Base-by-base conservation (phyloP, 306 rosid genomes). In the Quillaja saponaria region DNA sequence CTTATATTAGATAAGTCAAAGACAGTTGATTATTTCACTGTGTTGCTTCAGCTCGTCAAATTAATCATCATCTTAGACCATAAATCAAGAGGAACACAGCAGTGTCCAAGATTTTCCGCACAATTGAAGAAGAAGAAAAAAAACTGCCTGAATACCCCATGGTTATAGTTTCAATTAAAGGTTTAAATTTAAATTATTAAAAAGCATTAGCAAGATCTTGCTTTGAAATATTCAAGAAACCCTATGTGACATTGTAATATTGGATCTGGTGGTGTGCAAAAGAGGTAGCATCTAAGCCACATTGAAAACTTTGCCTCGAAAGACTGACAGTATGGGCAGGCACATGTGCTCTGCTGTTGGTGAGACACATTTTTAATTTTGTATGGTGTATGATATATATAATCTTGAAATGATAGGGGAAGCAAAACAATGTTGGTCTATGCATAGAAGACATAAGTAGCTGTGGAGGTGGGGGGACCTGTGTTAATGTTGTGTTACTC, bases 301-400 rank as follows among this genome's bases (percentile, higher is more conserved):
- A 42, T 37, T 14, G 25, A 65, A 52, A 17, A 20, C 21, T 53
- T n/a, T 4, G 3, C 62, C 39, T 71, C 3, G 41, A 54, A 67
- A 69, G 67, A 68, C 68, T 75, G 58, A 46, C 13, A 38, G 83
- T 57, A 78, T 82, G 95, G 89, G 89, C 77, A 57, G 58, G 68
- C 86, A 82, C 91, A 80, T 87, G 95, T n/a, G n/a, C n/a, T n/a
- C 42, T 41, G 19, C n/a, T 76, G 81, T 74, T 75, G 78, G 78
- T 57, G 64, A 57, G 76, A 74, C 60, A 34, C 31, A 75, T 48
- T 63, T 59, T 68, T 74, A 74, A 61, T n/a, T n/a, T n/a, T n/a
- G n/a, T n/a, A n/a, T n/a, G n/a, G n/a, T n/a, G n/a, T n/a, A 59
- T 65, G 64, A 55, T 51, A 71, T 76, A 44, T 25, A 35, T 13